phyloP scores from a whole-genome alignment of 2,329 filamentous ascomycete species.

The Colletotrichum caudatum region DNA sequence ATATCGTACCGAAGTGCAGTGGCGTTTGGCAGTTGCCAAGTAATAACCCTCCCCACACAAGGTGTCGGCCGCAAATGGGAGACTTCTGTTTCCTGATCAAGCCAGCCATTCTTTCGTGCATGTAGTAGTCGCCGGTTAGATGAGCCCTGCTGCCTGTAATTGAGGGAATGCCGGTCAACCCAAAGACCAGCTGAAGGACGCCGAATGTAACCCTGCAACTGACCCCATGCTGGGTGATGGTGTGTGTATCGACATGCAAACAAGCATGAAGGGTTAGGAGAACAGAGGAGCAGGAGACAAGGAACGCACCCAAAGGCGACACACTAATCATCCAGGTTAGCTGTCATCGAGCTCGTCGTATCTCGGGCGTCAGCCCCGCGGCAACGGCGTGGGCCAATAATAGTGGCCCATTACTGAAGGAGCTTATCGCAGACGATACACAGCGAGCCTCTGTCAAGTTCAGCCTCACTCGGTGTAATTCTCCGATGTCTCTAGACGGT shows the following conservation, averaged over 20 bases:
- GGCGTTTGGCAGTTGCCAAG: neutral
- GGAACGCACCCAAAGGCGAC: neutral
- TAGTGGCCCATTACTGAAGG: conserved; percentile 14
- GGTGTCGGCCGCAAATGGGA: neutral
- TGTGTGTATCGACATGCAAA: neutral
- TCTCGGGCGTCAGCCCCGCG: neutral
- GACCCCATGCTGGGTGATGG: too few species aligned
- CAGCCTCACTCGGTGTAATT: conserved; percentile 32
- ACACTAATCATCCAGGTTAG: neutral
- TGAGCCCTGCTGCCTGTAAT: neutral
- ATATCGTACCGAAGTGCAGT: neutral
- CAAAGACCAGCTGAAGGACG: neutral
- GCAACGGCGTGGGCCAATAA: conserved; percentile 6
- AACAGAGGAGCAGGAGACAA: neutral
- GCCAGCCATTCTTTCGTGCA: neutral
- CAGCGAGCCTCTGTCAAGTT: conserved; percentile 23
- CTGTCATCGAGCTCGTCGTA: neutral
- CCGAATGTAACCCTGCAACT: neutral
- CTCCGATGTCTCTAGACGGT: conserved; percentile 20
- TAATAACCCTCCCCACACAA: neutral
- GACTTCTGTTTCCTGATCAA: neutral
- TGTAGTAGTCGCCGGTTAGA: neutral
- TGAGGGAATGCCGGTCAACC: neutral
- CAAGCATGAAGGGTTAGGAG: neutral
- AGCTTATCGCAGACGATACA: conserved; percentile 11